Base-by-base conservation (phyloP, 2,329 filamentous ascomycete species). In the Colletotrichum higginsianum region DNA sequence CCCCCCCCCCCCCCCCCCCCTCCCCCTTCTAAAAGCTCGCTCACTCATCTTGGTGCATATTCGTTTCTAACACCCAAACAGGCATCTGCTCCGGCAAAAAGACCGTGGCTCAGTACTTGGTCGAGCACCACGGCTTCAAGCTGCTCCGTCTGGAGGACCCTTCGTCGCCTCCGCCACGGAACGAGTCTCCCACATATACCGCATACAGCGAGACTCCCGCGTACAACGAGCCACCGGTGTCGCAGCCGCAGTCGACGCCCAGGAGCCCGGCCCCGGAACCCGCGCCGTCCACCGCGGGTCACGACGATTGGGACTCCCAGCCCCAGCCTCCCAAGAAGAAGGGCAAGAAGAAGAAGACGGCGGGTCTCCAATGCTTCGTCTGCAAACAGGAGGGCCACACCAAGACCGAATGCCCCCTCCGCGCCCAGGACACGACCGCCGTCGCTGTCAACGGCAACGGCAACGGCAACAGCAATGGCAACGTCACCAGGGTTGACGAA, bases 71-170 rank as follows among this genome's bases (percentile, higher is more conserved):
- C 57, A 74, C 70, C 42, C 40, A 50, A 50, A 50, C 78, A 96
- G 95, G 94, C 78, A 96, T 98, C 77, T 98, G 95, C 84, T 92
- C 96, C 60, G 96, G 96, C 78, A 98, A 98, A 85, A 92, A 91
- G 79, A 94, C 94, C 12, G 94, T 98, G 75, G 95, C 95, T 69
- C 90, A 94, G 66, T 98, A 97, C 80, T 89, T 99, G 11, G 90
- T 95, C 74, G 89, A 95, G 74, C 90, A 95, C 75, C 93, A 98
- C 82, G 91, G 90, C 73, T 99, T 98, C 83, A 90, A 89, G 72
- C 89, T 90, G 57, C 88, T 98, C 68, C 87, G 89, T 76, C 86
- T 98, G 40, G 82, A 77, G 9, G 26, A 61, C 23, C 67, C 67
- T 13, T 46, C 64, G 12, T 38, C 55, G 42, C 56, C 56, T 18